Evolutionary conservation across 208 protist species (phyloP), one percentile per base, ranked within the genome.

Genomic region (Crithidia bombi): DNA sequence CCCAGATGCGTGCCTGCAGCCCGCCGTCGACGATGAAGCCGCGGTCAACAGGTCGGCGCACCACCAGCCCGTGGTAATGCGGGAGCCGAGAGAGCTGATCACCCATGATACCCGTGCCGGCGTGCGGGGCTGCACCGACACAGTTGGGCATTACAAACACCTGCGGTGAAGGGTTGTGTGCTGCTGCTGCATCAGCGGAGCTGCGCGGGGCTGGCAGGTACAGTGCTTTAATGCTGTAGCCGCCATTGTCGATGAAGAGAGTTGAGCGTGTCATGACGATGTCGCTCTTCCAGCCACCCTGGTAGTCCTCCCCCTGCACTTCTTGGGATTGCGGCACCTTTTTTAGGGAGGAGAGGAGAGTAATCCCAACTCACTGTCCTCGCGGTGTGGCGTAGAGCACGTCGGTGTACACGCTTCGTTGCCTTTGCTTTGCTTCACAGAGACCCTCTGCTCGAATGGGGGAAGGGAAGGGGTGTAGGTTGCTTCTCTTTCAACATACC

Each of bases 221-320:
- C 26, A 95, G 78, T 10, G 83, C 85, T 75, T 95, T 95, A 44
- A 95, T 64, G 63, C 55, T 75, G 69, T 88, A 79, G 10, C 87
- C 90, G 10, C 90, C 90, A 66, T 93, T 95, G 73, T 95, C 90
- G 35, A 95, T 73, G 52, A 95, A 78, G 5, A 95, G 74, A 15
- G 81, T 65, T 21, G 73, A 52, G 57, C 71, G 73, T 38, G 43
- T 21, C 75, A 75, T 80, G 15, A 38, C n/a, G n/a, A n/a, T n/a
- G n/a, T n/a, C n/a, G n/a, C n/a, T n/a, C n/a, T n/a, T n/a, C n/a
- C n/a, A n/a, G n/a, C n/a, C n/a, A n/a, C n/a, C n/a, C n/a, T 44
- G 25, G 32, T 39, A 19, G 19, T 32, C 25, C 38, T 7, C 38
- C 7, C 38, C 14, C 38, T 14, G 10, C 38, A 14, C 21, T 9